A percentile compares a stretch with the other conserved stretches of the same genome.
phyloP scores from a whole-genome alignment of 2,329 filamentous ascomycete species.

The Alternaria burnsii region DNA sequence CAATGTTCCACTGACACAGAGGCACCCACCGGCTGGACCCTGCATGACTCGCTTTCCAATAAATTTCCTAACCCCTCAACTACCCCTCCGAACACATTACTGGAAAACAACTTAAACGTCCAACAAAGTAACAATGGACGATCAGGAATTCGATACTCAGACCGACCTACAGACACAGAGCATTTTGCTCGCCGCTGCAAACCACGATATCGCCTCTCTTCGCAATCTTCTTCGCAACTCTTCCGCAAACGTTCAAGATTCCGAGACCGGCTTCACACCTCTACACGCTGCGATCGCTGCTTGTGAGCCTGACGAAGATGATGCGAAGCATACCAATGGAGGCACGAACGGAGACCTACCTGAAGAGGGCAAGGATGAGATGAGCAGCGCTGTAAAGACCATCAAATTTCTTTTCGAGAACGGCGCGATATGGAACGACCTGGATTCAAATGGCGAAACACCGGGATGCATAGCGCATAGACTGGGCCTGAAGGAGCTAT shows the following conservation, averaged over 20 bases:
- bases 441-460: slow-evolving; percentile 86
- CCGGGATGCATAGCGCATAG: slow-evolving; percentile 83
- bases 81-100: slow-evolving; percentile 1
- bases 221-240: slow-evolving; percentile 71
- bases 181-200: slow-evolving; percentile 71
- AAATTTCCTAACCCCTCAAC: slow-evolving; percentile 21
- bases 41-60: slow-evolving; percentile 20
- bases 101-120: background rate
- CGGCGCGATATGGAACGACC: slow-evolving; percentile 97
- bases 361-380: slow-evolving; percentile 46
- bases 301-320: slow-evolving; percentile 53
- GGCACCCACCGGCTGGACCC: slow-evolving; percentile 5
- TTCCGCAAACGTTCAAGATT: slow-evolving; percentile 80
- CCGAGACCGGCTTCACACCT: slow-evolving; percentile 84
- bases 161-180: slow-evolving; percentile 62
- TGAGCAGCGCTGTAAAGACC: slow-evolving; percentile 69
- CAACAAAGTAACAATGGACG: slow-evolving; percentile 34
- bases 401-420: slow-evolving; percentile 81
- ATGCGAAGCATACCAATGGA: slow-evolving; percentile 44
- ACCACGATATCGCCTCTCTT: slow-evolving; percentile 73
- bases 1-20: background rate
- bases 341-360: slow-evolving; percentile 36
- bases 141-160: slow-evolving; percentile 47
- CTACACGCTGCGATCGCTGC: slow-evolving; percentile 87
- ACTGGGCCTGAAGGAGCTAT: slow-evolving; percentile 74